These are phyloP conservation scores for Saksenaea vasiformis DNA, from an alignment of 371 early-diverging fungal genomes.

Conservation along the genomic window DNA sequence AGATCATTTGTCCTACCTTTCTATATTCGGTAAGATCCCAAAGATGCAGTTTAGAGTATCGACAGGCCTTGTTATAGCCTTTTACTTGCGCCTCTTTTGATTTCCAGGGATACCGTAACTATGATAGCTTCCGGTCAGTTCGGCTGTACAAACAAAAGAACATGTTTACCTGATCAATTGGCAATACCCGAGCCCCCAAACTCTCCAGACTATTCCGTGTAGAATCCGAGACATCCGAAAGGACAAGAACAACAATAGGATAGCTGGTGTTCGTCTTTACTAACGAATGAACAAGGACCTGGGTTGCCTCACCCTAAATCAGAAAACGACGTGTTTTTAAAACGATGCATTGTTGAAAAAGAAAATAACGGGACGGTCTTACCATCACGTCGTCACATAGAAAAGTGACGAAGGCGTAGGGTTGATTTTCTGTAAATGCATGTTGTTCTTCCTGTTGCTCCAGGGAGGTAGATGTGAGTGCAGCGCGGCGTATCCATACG, in stretches of 20 bases:
- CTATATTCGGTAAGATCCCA: slow-evolving; percentile 38
- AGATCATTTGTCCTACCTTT: slow-evolving; percentile 20
- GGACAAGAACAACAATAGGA: slow-evolving; percentile 35
- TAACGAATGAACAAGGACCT: slow-evolving; percentile 36
- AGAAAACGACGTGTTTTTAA: no score
- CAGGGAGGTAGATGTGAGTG: not conserved
- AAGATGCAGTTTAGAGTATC: slow-evolving; percentile 39
- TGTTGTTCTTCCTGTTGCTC: not conserved
- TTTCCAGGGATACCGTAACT: slow-evolving; percentile 33
- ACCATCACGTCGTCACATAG: slow-evolving; percentile 45
- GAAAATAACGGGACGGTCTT: not conserved
- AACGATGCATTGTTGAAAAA: not conserved
- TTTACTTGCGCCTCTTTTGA: slow-evolving; percentile 24
- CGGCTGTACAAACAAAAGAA: not conserved
- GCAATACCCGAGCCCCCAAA: slow-evolving; percentile 31
- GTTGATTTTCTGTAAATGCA: not conserved
- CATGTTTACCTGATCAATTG: slow-evolving; percentile 31
- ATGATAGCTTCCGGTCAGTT: slow-evolving; percentile 15
- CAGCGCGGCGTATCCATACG: not conserved
- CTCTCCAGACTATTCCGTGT: slow-evolving; percentile 17
- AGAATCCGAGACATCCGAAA: slow-evolving; percentile 24
- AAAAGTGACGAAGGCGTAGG: slow-evolving; percentile 31
- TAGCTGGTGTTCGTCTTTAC: slow-evolving; percentile 21
- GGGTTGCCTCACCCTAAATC: slow-evolving; percentile 32
- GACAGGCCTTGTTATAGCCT: slow-evolving; percentile 41